These are phyloP conservation scores for Lasiosphaeria ovina DNA, from an alignment of 495 filamentous ascomycete genomes.

Conservation along the genomic window DNA sequence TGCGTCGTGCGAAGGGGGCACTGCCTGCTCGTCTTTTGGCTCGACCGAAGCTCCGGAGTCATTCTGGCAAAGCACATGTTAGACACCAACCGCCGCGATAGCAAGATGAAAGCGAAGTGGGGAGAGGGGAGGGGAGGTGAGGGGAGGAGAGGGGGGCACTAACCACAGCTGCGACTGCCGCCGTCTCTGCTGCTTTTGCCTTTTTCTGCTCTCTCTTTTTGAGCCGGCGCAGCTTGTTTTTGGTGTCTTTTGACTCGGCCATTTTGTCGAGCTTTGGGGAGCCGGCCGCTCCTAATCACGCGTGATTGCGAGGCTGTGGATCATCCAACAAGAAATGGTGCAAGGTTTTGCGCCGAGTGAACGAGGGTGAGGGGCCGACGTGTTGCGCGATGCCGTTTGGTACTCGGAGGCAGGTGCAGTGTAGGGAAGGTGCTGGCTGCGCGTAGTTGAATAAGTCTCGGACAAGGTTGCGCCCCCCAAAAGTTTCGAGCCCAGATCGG, in stretches of 20 bases:
- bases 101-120: conserved; percentile 1
- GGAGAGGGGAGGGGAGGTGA: conserved; percentile 3
- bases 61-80: conserved; percentile 18
- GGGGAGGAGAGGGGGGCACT: conserved; percentile 22
- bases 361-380: neutral
- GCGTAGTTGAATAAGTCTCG: no score
- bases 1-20: conserved; percentile 11
- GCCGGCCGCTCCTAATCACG: conserved; percentile 17
- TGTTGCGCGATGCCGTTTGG: neutral
- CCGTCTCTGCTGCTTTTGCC: conserved; percentile 38
- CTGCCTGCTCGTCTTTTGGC: conserved; percentile 31
- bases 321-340: neutral
- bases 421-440: no score
- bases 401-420: no score
- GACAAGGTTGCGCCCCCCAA: no score
- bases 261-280: conserved; percentile 38
- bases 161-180: neutral
- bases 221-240: conserved; percentile 80
- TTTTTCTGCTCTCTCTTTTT: conserved; percentile 87
- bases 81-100: conserved; percentile 2
- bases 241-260: conserved; percentile 65
- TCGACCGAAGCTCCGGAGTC: conserved; percentile 24
- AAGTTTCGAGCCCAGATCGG: no score
- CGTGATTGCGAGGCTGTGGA: neutral
- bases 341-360: neutral